phyloP scores from a whole-genome alignment of 495 filamentous ascomycete species.

The Talaromyces nanjingensis region DNA sequence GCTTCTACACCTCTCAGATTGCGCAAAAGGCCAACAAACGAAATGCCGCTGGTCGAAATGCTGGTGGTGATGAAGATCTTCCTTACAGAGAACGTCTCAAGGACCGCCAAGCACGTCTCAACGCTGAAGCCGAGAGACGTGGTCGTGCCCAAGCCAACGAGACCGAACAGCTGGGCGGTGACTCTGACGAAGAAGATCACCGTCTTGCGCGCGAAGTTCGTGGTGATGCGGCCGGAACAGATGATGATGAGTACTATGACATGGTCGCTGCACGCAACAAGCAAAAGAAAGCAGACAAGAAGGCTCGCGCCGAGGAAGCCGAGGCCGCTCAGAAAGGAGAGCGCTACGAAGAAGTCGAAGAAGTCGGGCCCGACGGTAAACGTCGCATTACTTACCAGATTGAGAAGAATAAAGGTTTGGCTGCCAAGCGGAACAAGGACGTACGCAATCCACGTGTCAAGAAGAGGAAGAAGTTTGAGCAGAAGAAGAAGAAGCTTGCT shows the following conservation, averaged over 20 bases:
- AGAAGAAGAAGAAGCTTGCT: conserved; percentile 89
- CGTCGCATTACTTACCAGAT: conserved; percentile 86
- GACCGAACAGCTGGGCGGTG: conserved; percentile 56
- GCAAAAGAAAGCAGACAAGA: conserved; percentile 67
- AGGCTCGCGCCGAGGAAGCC: conserved; percentile 48
- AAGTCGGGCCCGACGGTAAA: conserved; percentile 69
- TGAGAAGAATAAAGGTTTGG: conserved; percentile 93
- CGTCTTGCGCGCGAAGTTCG: conserved; percentile 37
- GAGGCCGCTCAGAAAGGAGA: conserved; percentile 49
- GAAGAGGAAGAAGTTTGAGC: conserved; percentile 90
- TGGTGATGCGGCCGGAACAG: conserved; percentile 27
- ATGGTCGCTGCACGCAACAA: conserved; percentile 65
- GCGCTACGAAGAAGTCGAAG: conserved; percentile 49
- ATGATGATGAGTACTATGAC: conserved; percentile 83
- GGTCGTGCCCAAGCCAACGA: conserved; percentile 58
- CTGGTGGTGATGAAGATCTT: conserved; percentile 87
- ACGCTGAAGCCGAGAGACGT: conserved; percentile 76
- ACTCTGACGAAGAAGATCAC: conserved; percentile 53
- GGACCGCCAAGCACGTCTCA: conserved; percentile 78
- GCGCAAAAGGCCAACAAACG: conserved; percentile 87
- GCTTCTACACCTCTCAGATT: conserved; percentile 96
- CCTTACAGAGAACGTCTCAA: conserved; percentile 80
- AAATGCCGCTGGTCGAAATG: conserved; percentile 67
- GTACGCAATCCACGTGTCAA: conserved; percentile 92
- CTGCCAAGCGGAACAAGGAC: conserved; percentile 84